Conservation (phyloP, 805 yeast species). For the Spencermartinsiella europaea region DNA sequence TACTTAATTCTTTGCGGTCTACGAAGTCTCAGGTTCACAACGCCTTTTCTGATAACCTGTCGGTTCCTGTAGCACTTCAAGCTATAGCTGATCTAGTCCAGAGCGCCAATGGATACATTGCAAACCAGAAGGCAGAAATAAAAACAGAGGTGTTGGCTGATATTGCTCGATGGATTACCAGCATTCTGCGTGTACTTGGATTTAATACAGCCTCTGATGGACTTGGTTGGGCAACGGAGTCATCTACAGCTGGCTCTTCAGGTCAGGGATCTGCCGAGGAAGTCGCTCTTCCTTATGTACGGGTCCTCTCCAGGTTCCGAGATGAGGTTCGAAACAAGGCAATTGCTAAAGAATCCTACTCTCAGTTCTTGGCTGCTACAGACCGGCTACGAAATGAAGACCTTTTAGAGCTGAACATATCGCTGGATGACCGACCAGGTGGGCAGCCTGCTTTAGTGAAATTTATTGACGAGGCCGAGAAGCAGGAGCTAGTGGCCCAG, state of each 20-base stretch:
- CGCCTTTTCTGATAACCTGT: constrained; percentile 83
- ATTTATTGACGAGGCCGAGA: constrained; percentile 66
- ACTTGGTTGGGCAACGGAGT: constrained; percentile 65
- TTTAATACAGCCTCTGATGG: constrained; percentile 63
- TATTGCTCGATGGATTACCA: constrained; percentile 63
- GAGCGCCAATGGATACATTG: constrained; percentile 65
- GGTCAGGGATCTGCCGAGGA: constrained; percentile 48
- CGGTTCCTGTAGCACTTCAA: constrained; percentile 72
- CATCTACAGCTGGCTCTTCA: constrained; percentile 31
- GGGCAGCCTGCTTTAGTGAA: constrained; percentile 79
- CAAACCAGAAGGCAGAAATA: constrained; percentile 43
- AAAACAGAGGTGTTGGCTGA: constrained; percentile 63
- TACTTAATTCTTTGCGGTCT: constrained; percentile 44
- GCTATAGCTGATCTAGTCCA: constrained; percentile 63
- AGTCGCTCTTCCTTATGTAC: constrained; percentile 70
- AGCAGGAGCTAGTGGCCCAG: constrained; percentile 50
- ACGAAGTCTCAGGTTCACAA: constrained; percentile 60
- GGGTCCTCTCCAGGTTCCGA: constrained; percentile 71
- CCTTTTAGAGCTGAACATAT: constrained; percentile 67
- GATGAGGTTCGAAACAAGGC: constrained; percentile 75
- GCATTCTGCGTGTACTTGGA: constrained; percentile 68
- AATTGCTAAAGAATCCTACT: constrained; percentile 50
- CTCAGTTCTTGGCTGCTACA: constrained; percentile 57
- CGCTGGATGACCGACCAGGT: constrained; percentile 81
- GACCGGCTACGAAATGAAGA: constrained; percentile 72